Percentiles rank a stretch among this genome's conserved stretches.
phyloP scores from a whole-genome alignment of 2,329 filamentous ascomycete genomes.

The Pestalotiopsis sp. region DNA sequence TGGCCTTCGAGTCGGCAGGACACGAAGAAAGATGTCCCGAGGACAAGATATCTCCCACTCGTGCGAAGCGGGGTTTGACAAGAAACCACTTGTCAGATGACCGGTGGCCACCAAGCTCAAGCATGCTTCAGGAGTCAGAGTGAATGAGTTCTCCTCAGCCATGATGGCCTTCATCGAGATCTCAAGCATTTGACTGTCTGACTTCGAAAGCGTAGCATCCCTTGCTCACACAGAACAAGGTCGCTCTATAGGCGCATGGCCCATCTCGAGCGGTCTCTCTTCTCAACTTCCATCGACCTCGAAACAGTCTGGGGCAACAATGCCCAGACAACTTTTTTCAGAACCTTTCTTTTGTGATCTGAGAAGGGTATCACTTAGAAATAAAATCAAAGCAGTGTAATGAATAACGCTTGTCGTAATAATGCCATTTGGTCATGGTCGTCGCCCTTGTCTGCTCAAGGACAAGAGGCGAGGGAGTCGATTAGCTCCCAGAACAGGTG shows the following conservation, averaged over 20 bases:
- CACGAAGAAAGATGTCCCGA: background rate
- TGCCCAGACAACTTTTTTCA: background rate
- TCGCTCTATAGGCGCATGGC: background rate
- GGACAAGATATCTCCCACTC: background rate
- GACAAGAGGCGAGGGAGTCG: background rate
- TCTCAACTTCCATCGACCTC: background rate
- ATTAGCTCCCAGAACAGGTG: background rate
- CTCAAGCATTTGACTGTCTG: background rate
- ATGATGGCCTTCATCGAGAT: background rate
- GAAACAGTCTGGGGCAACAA: background rate
- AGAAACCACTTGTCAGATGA: background rate
- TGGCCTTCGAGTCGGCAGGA: background rate
- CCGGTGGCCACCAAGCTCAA: background rate
- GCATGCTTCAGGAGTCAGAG: background rate
- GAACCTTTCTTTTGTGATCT: background rate
- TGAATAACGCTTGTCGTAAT: background rate
- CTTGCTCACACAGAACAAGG: background rate
- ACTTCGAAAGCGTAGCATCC: background rate
- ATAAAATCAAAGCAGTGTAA: constrained; percentile 1
- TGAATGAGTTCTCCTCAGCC: background rate
- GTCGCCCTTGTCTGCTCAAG: background rate
- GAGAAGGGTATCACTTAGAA: constrained; percentile 4
- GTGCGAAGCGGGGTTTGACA: background rate
- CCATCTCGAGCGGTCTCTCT: background rate
- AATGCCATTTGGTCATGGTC: background rate